A percentile compares a stretch with the other conserved stretches of the same genome.
Conservation (phyloP, 306 rosid genomes). For the Hippophae tibetana region DNA sequence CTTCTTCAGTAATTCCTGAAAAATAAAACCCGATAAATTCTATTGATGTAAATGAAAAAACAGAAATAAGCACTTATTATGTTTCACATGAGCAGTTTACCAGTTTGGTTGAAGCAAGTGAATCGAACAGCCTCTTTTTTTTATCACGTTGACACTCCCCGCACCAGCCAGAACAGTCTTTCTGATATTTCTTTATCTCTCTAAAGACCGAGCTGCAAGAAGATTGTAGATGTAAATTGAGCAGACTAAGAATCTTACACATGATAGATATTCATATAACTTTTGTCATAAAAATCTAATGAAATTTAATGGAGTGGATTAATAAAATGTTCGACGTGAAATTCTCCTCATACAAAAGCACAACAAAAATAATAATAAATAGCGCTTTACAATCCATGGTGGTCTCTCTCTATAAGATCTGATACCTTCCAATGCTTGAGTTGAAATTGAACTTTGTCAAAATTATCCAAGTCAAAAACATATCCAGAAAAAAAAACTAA, state of each 20-base stretch:
- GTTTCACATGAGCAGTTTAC: conserved; percentile 24
- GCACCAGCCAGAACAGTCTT: conserved; percentile 72
- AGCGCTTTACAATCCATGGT: no score
- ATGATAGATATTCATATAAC: background rate
- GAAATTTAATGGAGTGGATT: no score
- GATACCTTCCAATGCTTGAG: no score
- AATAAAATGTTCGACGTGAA: no score
- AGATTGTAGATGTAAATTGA: conserved; percentile 9
- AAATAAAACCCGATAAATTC: conserved; percentile 7
- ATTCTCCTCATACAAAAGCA: no score
- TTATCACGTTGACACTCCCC: conserved; percentile 77
- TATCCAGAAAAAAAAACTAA: no score
- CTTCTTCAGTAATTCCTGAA: conserved; percentile 59
- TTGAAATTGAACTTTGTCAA: no score
- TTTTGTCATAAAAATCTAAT: no score
- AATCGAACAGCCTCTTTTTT: conserved; percentile 46
- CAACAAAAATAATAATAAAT: no score
- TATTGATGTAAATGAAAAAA: conserved; percentile 5
- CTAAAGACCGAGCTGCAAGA: conserved; percentile 62
- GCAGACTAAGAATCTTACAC: background rate
- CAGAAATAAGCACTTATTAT: background rate
- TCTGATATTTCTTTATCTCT: conserved; percentile 69
- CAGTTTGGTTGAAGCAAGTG: conserved; percentile 59
- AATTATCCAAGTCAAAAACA: no score
- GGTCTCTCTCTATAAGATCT: no score